Evolutionary conservation across 805 yeast genomes (phyloP).

Genomic region (Metschnikowia gelsemii): DNA sequence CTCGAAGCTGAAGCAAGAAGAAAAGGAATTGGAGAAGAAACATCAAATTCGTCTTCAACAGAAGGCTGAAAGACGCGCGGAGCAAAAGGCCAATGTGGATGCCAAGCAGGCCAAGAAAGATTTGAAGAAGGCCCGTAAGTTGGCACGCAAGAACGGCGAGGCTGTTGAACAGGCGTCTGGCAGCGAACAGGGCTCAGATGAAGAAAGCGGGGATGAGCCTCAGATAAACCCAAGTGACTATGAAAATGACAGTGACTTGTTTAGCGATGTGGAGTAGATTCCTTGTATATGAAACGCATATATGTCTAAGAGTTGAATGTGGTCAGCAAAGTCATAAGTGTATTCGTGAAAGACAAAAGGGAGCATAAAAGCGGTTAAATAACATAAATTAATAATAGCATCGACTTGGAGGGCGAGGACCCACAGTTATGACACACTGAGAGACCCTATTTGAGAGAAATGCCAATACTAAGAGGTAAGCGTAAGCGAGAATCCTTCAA

Average conservation of each 20-base stretch:
- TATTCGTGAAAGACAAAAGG: too few species aligned
- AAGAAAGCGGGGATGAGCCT: constrained; percentile 31
- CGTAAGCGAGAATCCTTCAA: too few species aligned
- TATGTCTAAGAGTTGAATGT: too few species aligned
- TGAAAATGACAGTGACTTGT: constrained; percentile 52
- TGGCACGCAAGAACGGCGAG: constrained; percentile 47
- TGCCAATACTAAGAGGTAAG: too few species aligned
- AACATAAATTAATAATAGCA: too few species aligned
- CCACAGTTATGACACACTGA: too few species aligned
- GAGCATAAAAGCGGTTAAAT: too few species aligned
- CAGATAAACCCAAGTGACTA: constrained; percentile 45
- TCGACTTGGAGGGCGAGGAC: too few species aligned
- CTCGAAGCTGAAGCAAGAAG: constrained; percentile 61
- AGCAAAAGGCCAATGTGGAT: constrained; percentile 75
- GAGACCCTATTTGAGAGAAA: too few species aligned
- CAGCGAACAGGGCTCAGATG: constrained; percentile 27
- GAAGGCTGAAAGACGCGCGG: constrained; percentile 69
- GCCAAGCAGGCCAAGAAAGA: constrained; percentile 71
- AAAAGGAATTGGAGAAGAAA: constrained; percentile 57
- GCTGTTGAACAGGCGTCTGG: constrained; percentile 27
- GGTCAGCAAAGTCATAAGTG: too few species aligned
- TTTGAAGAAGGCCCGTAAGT: constrained; percentile 68
- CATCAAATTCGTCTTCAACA: constrained; percentile 62
- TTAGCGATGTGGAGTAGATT: constrained; percentile 34
- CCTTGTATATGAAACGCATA: too few species aligned